These are phyloP conservation scores for Hordeum marinum DNA, from an alignment of 176 grass and related monocot genomes.

Conservation along the genomic window DNA sequence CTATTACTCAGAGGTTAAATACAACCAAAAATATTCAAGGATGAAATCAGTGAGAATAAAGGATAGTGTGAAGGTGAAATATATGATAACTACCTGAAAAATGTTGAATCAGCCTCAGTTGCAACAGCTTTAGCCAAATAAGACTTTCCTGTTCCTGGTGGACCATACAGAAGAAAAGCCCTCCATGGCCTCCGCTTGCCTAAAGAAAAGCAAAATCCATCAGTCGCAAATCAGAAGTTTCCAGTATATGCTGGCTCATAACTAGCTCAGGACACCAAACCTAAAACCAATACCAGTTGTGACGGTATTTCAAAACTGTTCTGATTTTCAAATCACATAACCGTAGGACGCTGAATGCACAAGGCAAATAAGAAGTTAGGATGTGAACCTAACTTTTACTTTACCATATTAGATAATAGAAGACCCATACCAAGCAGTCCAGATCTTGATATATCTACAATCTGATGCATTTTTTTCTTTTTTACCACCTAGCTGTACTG, in stretches of 20 bases:
- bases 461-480: neutral
- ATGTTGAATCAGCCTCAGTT: conserved; percentile 96
- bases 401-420: neutral
- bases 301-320: neutral
- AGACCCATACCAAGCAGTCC: neutral
- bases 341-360: neutral
- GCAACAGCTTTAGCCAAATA: conserved; percentile 98
- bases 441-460: neutral
- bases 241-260: neutral
- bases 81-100: conserved; percentile 75
- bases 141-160: conserved; percentile 99
- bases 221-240: neutral
- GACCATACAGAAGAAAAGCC: conserved; percentile 96
- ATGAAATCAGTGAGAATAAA: neutral
- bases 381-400: neutral
- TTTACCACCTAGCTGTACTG: neutral
- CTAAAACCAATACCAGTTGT: neutral
- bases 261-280: neutral
- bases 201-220: conserved; percentile 20
- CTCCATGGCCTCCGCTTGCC: conserved; percentile 96
- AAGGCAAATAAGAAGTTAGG: neutral
- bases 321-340: neutral
- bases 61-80: neutral
- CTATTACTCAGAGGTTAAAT: neutral
- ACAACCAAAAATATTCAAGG: neutral